phyloP scores from a whole-genome alignment of 2,329 filamentous ascomycete species.

The Shiraia bambusicola region DNA sequence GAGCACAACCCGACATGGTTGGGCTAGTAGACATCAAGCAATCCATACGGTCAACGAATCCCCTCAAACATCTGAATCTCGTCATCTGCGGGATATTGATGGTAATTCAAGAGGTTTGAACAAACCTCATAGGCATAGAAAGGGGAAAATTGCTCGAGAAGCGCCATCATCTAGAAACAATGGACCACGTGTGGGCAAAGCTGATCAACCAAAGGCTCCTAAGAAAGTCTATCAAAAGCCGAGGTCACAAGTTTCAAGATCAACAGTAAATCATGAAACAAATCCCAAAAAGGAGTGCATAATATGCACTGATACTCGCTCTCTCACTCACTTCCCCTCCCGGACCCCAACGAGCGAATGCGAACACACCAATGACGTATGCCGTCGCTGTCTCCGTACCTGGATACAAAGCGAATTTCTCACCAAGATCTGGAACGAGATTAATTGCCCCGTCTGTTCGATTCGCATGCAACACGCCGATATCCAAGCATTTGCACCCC shows the following conservation, averaged over 20 bases:
- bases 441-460: conserved; percentile 55
- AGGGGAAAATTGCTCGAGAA: not conserved
- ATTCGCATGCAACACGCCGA: conserved; percentile 48
- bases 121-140: not conserved
- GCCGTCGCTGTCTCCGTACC: conserved; percentile 40
- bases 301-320: conserved; percentile 39
- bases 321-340: conserved; percentile 34
- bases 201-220: not conserved
- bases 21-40: not conserved
- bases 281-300: conserved; percentile 25
- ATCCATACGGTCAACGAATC: not conserved
- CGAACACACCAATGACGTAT: conserved; percentile 38
- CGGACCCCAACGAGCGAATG: conserved; percentile 38
- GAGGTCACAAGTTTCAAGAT: not conserved
- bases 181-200: not conserved
- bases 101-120: not conserved
- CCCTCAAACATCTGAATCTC: not conserved
- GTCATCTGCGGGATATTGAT: not conserved
- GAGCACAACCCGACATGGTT: not conserved
- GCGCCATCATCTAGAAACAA: not conserved
- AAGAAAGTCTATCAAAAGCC: not conserved
- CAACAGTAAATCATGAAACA: not conserved
- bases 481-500: conserved; percentile 50
- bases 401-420: conserved; percentile 45
- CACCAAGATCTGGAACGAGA: conserved; percentile 47